Base-by-base conservation (phyloP, 2,329 filamentous ascomycete genomes). In the Aspergillus neotritici region DNA sequence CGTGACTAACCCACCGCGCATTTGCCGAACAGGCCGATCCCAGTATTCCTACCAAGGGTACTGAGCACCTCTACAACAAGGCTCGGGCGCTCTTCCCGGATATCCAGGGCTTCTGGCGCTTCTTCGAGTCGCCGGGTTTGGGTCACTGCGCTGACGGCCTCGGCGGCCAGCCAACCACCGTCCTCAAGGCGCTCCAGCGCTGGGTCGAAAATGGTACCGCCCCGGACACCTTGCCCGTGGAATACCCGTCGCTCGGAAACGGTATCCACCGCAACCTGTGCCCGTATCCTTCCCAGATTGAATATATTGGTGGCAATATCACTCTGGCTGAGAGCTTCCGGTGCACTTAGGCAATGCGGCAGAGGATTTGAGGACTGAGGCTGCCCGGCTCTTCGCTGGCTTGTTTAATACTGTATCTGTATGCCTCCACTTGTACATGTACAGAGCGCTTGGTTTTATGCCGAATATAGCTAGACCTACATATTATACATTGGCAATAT, bases 121-220 rank as follows among this genome's bases (percentile, higher is more conserved):
- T 36, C 14, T 46, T 46, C 31, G 43, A 46, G 33, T 31, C 38
- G 2, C 43, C 37, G 4, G 43, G 43, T 16, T 17, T 46, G 8
- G 43, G 43, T n/a, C 43, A 46, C 34, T 46, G 38, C 11, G 13
- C 43, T 10, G 38, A 34, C 9, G 43, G 43, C 13, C 29, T 29
- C 30, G 43, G 40, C 12, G 43, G 35, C 9, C 46, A 49, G 43
- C 46, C 43, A 4, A 42, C 40, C 17, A 46, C 46, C n/a, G 37
- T 43, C 1, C 32, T 49, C 21, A 31, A 46, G 3, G 43, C 46
- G 4, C 43, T 46, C 1, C 40, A 32, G 8, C 36, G 35, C 16
- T 49, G 46, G 46, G 45, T 53, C 2, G 54, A 57, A 34, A 44
- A 40, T 12, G 41, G 40, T 31, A 46, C 44, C 5, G 46, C 47